Evolutionary conservation across 2,329 filamentous ascomycete species (phyloP).

Genomic region (Lithohypha guttulata): DNA sequence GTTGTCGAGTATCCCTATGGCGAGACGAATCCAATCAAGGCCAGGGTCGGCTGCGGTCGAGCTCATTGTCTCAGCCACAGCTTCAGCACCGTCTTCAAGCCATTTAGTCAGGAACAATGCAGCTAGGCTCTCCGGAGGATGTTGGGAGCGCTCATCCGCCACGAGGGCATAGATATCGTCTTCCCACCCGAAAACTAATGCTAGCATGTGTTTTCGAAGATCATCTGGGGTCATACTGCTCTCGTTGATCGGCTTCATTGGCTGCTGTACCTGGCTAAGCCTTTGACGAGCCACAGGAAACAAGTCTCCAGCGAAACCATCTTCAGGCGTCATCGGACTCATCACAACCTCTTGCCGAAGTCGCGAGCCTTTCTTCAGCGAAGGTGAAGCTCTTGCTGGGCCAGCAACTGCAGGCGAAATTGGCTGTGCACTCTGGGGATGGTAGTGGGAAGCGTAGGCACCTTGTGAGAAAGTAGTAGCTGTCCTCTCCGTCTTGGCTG

Average conservation of each 20-base stretch:
- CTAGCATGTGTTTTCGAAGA: slow-evolving; percentile 80
- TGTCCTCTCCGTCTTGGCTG: slow-evolving; percentile 33
- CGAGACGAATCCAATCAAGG: slow-evolving; percentile 93
- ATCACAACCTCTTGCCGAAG: slow-evolving; percentile 69
- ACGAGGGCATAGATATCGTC: slow-evolving; percentile 71
- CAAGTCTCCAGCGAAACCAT: slow-evolving; percentile 61
- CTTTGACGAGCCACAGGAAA: slow-evolving; percentile 78
- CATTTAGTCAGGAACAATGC: slow-evolving; percentile 82
- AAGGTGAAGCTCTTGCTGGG: too few relatives aligned
- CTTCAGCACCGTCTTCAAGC: slow-evolving; percentile 76
- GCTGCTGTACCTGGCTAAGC: slow-evolving; percentile 71
- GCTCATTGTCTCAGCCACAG: slow-evolving; percentile 60
- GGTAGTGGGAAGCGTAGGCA: slow-evolving; percentile 10
- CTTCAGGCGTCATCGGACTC: slow-evolving; percentile 69
- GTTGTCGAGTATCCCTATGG: slow-evolving; percentile 75
- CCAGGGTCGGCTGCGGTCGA: slow-evolving; percentile 77
- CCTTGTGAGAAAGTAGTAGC: slow-evolving; percentile 36
- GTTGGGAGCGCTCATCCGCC: slow-evolving; percentile 65
- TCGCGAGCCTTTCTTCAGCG: slow-evolving; percentile 52
- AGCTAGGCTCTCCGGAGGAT: slow-evolving; percentile 61
- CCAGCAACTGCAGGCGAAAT: slow-evolving; percentile 37
- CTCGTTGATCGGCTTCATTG: slow-evolving; percentile 49
- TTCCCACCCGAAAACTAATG: slow-evolving; percentile 90
- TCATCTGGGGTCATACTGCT: slow-evolving; percentile 59
- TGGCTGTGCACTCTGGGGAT: slow-evolving; percentile 26